Percentiles rank a stretch among this genome's conserved stretches.
These are phyloP conservation scores for Nicotiana benthamiana DNA, from an alignment of 257 asterid genomes.

Conservation along the genomic window DNA sequence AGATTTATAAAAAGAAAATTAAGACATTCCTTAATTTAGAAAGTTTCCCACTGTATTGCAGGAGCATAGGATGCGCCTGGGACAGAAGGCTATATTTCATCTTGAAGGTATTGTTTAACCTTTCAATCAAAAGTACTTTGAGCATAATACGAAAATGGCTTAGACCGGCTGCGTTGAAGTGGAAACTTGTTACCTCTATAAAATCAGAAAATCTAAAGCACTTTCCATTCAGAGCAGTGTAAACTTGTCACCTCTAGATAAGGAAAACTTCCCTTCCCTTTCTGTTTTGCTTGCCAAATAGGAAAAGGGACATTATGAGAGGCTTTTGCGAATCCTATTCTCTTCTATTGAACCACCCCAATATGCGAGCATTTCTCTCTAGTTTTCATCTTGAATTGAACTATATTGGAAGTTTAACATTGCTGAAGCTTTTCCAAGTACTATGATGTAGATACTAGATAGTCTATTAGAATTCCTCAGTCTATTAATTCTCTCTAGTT, in stretches of 20 bases:
- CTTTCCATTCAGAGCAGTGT: too few relatives aligned
- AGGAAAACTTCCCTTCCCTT: background rate
- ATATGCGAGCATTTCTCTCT: background rate
- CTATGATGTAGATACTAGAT: background rate
- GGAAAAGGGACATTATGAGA: background rate
- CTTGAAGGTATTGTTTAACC: conserved; percentile 66
- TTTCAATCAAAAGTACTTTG: background rate
- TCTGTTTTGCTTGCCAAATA: background rate
- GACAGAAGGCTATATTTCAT: conserved; percentile 97
- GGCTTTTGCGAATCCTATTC: background rate
- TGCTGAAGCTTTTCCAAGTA: background rate
- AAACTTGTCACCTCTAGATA: background rate
- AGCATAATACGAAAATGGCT: background rate
- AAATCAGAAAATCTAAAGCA: too few relatives aligned
- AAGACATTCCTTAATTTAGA: background rate
- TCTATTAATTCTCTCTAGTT: background rate
- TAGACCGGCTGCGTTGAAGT: background rate
- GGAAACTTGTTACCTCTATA: background rate
- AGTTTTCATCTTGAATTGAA: background rate
- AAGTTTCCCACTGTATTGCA: conserved; percentile 24
- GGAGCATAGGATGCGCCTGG: conserved; percentile 90
- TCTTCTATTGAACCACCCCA: background rate
- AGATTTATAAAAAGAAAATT: background rate
- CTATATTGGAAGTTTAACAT: background rate
- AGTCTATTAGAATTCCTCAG: background rate